Conservation (phyloP, 2,329 filamentous ascomycete genomes). For the Metarhizium guizhouense region DNA sequence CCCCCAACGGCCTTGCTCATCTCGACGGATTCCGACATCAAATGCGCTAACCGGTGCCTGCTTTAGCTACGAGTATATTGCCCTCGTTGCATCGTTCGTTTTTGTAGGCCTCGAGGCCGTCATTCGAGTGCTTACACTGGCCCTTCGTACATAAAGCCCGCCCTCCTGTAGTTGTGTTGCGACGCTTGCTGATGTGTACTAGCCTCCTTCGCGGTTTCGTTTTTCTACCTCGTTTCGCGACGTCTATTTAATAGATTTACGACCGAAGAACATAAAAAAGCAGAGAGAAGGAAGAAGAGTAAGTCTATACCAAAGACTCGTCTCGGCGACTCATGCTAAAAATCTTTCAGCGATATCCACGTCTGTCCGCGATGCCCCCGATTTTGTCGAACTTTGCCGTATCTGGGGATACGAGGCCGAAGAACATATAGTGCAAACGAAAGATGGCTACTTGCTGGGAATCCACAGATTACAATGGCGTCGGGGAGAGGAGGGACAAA, state of each 20-base stretch:
- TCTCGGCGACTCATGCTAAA: background rate
- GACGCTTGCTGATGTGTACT: conserved; percentile 15
- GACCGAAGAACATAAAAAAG: conserved; percentile 58
- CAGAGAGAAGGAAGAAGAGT: conserved; percentile 59
- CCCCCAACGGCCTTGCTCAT: background rate
- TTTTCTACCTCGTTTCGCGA: conserved; percentile 77
- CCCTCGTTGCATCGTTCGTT: conserved; percentile 73
- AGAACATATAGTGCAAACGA: conserved; percentile 91
- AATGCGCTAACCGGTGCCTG: conserved; percentile 3
- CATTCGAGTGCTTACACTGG: conserved; percentile 78
- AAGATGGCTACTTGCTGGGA: conserved; percentile 86
- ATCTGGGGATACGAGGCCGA: conserved; percentile 89
- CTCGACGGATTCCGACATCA: background rate
- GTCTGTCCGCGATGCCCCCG: conserved; percentile 76
- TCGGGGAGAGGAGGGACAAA: conserved; percentile 69
- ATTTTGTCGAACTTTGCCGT: conserved; percentile 90
- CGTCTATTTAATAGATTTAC: conserved; percentile 73
- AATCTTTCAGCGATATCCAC: conserved; percentile 49
- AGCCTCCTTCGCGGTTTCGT: conserved; percentile 71
- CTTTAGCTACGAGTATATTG: conserved; percentile 72
- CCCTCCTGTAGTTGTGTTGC: conserved; percentile 6
- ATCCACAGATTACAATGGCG: conserved; percentile 79
- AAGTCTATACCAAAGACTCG: conserved; percentile 10
- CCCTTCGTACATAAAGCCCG: conserved; percentile 56
- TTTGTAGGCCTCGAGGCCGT: conserved; percentile 76